A percentile compares a stretch with the other conserved stretches of the same genome.
phyloP scores from a whole-genome alignment of 106 monocot genomes.

The Iris macrosiphon region DNA sequence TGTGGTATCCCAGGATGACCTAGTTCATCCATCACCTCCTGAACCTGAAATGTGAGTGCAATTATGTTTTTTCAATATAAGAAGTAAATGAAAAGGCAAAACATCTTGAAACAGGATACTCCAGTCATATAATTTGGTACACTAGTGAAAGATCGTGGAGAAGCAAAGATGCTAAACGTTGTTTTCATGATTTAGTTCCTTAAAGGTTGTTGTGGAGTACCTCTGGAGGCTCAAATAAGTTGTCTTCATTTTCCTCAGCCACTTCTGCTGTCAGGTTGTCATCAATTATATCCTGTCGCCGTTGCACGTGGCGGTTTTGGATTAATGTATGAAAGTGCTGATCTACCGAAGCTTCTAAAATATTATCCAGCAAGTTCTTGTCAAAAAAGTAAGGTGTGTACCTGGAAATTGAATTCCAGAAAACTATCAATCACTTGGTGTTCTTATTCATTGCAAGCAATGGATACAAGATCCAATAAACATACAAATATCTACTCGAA shows the following conservation, averaged over 20 bases:
- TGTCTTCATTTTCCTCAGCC: constrained; percentile 63
- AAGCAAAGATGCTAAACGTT: background rate
- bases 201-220: constrained; percentile 17
- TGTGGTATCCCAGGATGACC: constrained; percentile 69
- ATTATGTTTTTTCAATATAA: background rate
- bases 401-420: too few species aligned
- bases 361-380: constrained; percentile 86
- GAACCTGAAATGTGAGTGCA: constrained; percentile 45
- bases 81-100: background rate
- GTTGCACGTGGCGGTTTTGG: constrained; percentile 51
- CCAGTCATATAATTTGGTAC: too few species aligned
- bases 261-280: constrained; percentile 56
- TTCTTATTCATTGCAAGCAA: too few species aligned
- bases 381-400: constrained; percentile 99
- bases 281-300: constrained; percentile 66
- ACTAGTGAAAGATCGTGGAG: background rate
- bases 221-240: constrained; percentile 92
- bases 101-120: background rate
- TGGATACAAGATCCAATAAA: too few species aligned
- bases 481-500: too few species aligned
- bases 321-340: constrained; percentile 92
- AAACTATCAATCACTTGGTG: too few species aligned
- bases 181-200: background rate
- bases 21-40: constrained; percentile 91
- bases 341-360: constrained; percentile 94